Conservation (phyloP, 805 yeast species). For the Priceomyces carsonii region DNA sequence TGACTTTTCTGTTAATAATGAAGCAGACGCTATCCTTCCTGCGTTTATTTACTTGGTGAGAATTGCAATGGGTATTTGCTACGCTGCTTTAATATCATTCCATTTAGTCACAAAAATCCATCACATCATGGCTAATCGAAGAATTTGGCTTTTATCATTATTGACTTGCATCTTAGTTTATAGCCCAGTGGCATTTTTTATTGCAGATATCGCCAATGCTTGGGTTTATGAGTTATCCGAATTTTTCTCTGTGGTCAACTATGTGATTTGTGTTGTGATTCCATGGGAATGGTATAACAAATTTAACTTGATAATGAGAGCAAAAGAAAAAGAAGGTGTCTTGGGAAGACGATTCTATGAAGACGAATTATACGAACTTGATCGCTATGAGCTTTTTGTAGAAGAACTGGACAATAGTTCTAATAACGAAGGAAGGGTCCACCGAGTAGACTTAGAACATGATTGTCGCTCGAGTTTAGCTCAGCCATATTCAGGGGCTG, state of each 20-base stretch:
- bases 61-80: constrained; percentile 68
- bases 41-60: constrained; percentile 74
- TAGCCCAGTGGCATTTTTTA: constrained; percentile 66
- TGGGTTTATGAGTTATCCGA: constrained; percentile 79
- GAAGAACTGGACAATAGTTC: constrained; percentile 27
- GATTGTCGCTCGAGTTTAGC: too few species aligned
- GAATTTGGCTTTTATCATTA: constrained; percentile 55
- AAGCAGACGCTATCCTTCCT: constrained; percentile 59
- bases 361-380: constrained; percentile 54
- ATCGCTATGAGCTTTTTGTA: constrained; percentile 38
- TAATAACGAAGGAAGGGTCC: too few species aligned
- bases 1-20: constrained; percentile 35
- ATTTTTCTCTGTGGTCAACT: constrained; percentile 70
- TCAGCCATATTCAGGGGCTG: too few species aligned
- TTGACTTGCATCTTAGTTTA: constrained; percentile 57
- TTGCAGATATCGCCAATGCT: constrained; percentile 72
- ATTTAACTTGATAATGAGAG: constrained; percentile 55
- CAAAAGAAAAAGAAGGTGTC: constrained; percentile 66
- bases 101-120: constrained; percentile 53
- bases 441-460: too few species aligned
- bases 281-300: constrained; percentile 89
- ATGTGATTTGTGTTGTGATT: constrained; percentile 66
- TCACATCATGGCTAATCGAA: constrained; percentile 48
- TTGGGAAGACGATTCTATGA: constrained; percentile 75
- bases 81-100: constrained; percentile 62